These are phyloP conservation scores for Fusarium sp. DNA, from an alignment of 2,329 filamentous ascomycete genomes.

Conservation along the genomic window DNA sequence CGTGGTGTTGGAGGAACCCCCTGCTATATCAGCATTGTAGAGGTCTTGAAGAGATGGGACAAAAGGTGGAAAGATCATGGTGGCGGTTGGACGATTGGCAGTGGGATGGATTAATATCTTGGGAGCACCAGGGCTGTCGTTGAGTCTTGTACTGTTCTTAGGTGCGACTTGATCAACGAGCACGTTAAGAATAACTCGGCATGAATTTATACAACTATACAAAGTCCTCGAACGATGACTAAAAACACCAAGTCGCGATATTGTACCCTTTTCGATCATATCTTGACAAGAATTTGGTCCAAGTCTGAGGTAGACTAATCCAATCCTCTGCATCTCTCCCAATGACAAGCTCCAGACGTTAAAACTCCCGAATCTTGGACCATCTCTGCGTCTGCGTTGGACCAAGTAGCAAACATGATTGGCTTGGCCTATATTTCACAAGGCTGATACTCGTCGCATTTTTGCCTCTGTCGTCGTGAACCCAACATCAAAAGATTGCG, in stretches of 20 bases:
- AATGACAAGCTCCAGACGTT: not conserved
- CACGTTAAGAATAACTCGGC: not conserved
- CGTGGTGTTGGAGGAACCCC: not conserved
- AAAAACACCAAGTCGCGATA: not conserved
- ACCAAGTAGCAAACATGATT: not conserved
- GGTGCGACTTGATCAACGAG: not conserved
- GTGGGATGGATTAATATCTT: too few relatives aligned
- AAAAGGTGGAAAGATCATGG: slow-evolving; percentile 26
- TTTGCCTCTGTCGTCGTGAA: too few relatives aligned
- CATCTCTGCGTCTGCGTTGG: not conserved
- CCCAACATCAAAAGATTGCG: not conserved
- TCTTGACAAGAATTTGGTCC: not conserved
- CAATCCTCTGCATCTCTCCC: not conserved
- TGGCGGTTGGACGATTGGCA: not conserved
- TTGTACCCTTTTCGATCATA: not conserved
- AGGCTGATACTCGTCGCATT: not conserved
- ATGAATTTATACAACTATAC: not conserved
- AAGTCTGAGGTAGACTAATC: not conserved
- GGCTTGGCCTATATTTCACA: not conserved
- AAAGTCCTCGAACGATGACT: not conserved
- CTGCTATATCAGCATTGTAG: not conserved
- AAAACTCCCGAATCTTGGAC: too few relatives aligned
- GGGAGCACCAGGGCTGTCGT: too few relatives aligned
- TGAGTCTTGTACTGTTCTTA: not conserved
- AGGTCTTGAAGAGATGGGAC: slow-evolving; percentile 9